These are phyloP conservation scores for Saccharomycopsis lassenensis DNA, from an alignment of 805 yeast genomes.

Conservation along the genomic window DNA sequence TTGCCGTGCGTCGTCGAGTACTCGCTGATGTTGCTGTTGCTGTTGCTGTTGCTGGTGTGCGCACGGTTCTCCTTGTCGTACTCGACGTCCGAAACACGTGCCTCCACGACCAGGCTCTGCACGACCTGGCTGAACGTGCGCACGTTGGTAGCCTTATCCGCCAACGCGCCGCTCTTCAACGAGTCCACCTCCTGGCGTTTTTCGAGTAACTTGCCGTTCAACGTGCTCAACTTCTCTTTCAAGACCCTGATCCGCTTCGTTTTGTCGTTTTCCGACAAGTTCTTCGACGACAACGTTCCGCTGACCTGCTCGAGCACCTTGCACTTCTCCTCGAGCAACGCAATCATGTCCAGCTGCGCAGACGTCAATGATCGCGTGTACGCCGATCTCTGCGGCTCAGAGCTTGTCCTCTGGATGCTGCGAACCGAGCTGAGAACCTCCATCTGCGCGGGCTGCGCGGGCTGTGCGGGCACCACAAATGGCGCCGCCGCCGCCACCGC, in stretches of 20 bases:
- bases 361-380: too few relatives aligned
- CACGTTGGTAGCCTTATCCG: background rate
- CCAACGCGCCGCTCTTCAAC: slow-evolving; percentile 1
- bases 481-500: too few relatives aligned
- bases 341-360: slow-evolving; percentile 11
- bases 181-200: slow-evolving; percentile 1
- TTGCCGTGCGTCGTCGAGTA: too few relatives aligned
- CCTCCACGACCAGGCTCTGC: background rate
- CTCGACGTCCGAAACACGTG: slow-evolving; percentile 1
- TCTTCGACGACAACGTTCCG: slow-evolving; percentile 12
- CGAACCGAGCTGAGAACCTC: too few relatives aligned
- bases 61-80: too few relatives aligned
- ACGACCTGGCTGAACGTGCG: background rate
- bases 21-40: too few relatives aligned
- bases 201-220: slow-evolving; percentile 1
- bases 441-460: too few relatives aligned
- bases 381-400: too few relatives aligned
- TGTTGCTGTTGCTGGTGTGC: too few relatives aligned
- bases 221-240: background rate
- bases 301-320: slow-evolving; percentile 6
- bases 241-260: slow-evolving; percentile 5
- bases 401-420: too few relatives aligned
- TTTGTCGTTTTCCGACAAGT: slow-evolving; percentile 15
- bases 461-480: too few relatives aligned
- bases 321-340: slow-evolving; percentile 9